These are phyloP conservation scores for Sinapis alba DNA, from an alignment of 441 rosid genomes.

Conservation along the genomic window DNA sequence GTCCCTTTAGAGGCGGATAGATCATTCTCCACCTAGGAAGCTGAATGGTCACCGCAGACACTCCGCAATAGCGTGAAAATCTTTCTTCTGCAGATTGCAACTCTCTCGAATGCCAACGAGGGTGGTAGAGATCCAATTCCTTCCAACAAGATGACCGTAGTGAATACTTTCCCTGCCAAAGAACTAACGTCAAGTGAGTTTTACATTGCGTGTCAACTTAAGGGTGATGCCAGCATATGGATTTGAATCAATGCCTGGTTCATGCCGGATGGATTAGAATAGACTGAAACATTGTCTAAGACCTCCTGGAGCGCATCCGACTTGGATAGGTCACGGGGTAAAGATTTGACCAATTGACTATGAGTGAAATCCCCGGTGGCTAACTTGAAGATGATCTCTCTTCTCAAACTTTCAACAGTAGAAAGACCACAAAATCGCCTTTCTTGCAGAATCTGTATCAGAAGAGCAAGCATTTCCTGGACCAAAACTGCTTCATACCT, in stretches of 20 bases:
- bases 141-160: slow-evolving; percentile 81
- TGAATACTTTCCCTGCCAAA: slow-evolving; percentile 83
- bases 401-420: slow-evolving; percentile 78
- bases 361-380: slow-evolving; percentile 93
- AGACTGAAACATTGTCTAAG: slow-evolving; percentile 73
- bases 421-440: slow-evolving; percentile 86
- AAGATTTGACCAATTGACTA: slow-evolving; percentile 86
- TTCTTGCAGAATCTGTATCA: slow-evolving; percentile 92
- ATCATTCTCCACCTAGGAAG: slow-evolving; percentile 87
- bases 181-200: slow-evolving; percentile 32
- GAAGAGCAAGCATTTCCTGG: slow-evolving; percentile 88
- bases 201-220: slow-evolving; percentile 32
- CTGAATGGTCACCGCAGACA: slow-evolving; percentile 79
- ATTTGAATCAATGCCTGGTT: slow-evolving; percentile 73
- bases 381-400: slow-evolving; percentile 86
- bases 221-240: slow-evolving; percentile 26
- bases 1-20: slow-evolving; percentile 74
- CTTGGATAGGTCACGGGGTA: slow-evolving; percentile 90
- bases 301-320: slow-evolving; percentile 75
- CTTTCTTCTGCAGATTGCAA: slow-evolving; percentile 98
- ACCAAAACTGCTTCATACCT: slow-evolving; percentile 89
- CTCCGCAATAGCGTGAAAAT: slow-evolving; percentile 73
- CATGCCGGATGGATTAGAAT: slow-evolving; percentile 85
- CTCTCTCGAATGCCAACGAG: slow-evolving; percentile 92
- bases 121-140: slow-evolving; percentile 95